Percentiles rank a stretch among this genome's conserved stretches.
Conservation (phyloP, 306 rosid genomes). For the Prinsepia uniflora region DNA sequence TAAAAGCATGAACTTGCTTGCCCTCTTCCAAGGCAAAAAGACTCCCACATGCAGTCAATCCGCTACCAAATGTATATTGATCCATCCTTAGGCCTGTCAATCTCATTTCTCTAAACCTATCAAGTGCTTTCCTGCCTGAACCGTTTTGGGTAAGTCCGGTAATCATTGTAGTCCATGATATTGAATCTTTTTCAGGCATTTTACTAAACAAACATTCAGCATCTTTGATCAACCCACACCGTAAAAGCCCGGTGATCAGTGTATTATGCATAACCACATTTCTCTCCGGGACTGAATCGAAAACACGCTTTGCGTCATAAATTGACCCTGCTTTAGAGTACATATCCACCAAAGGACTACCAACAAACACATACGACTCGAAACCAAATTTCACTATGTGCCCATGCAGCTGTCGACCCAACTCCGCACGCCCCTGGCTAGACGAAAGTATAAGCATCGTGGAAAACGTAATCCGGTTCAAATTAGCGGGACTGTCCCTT, state of each 20-base stretch:
- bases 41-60: conserved; percentile 84
- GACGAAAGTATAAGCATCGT: conserved; percentile 72
- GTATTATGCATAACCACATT: conserved; percentile 78
- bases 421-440: conserved; percentile 35
- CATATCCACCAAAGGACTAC: conserved; percentile 84
- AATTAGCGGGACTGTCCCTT: conserved; percentile 36
- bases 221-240: conserved; percentile 58
- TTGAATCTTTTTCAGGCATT: conserved; percentile 66
- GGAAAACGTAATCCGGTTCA: conserved; percentile 62
- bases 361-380: conserved; percentile 58
- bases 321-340: conserved; percentile 59
- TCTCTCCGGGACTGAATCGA: conserved; percentile 50
- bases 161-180: conserved; percentile 84
- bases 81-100: conserved; percentile 54
- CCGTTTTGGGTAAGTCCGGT: conserved; percentile 74
- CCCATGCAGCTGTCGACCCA: conserved; percentile 80
- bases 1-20: conserved; percentile 75
- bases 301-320: conserved; percentile 53
- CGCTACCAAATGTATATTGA: conserved; percentile 84
- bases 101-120: conserved; percentile 58
- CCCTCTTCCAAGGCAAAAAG: conserved; percentile 59
- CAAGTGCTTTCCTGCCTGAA: conserved; percentile 48
- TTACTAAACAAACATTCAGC: conserved; percentile 44
- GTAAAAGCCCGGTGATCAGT: conserved; percentile 57
- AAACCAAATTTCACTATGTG: conserved; percentile 76